Evolutionary conservation across 2,329 filamentous ascomycete species (phyloP).

Genomic region (Talaromyces funiculosus): DNA sequence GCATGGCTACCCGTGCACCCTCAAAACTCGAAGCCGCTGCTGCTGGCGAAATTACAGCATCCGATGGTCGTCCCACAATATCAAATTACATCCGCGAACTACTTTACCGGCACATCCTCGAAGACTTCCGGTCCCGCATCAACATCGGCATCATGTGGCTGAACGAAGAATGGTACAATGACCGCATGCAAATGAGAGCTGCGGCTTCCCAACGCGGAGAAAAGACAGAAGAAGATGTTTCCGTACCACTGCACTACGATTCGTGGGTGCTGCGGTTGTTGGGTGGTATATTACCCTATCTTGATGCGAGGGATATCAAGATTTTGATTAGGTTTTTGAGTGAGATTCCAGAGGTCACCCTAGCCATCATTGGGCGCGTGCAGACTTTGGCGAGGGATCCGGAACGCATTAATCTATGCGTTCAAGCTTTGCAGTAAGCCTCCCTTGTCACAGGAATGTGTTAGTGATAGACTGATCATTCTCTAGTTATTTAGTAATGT

Average conservation of each 20-base stretch:
- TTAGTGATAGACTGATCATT: too few species aligned
- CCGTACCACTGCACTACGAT: conserved; percentile 59
- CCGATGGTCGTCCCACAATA: conserved; percentile 31
- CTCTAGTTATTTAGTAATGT: conserved; percentile 49
- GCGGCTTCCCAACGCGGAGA: conserved; percentile 37
- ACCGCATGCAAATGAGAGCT: conserved; percentile 55
- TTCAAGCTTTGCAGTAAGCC: conserved; percentile 53
- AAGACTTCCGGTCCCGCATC: conserved; percentile 85
- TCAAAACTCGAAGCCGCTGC: conserved; percentile 58
- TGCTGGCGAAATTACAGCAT: conserved; percentile 20
- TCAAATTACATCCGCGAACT: conserved; percentile 68
- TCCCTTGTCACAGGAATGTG: not conserved
- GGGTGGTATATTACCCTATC: conserved; percentile 80
- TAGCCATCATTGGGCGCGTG: conserved; percentile 66
- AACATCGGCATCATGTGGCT: conserved; percentile 90
- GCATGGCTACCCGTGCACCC: conserved; percentile 74
- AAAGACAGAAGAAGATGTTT: conserved; percentile 45
- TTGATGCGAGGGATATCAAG: conserved; percentile 79
- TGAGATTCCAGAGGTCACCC: conserved; percentile 77
- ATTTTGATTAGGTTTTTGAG: conserved; percentile 84
- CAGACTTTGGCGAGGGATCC: conserved; percentile 58
- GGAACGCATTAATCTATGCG: conserved; percentile 55
- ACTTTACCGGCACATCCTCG: conserved; percentile 78
- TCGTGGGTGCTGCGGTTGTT: conserved; percentile 75
- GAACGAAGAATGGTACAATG: conserved; percentile 97